Conservation (phyloP, 495 filamentous ascomycete genomes). For the Venustampulla echinocandica region DNA sequence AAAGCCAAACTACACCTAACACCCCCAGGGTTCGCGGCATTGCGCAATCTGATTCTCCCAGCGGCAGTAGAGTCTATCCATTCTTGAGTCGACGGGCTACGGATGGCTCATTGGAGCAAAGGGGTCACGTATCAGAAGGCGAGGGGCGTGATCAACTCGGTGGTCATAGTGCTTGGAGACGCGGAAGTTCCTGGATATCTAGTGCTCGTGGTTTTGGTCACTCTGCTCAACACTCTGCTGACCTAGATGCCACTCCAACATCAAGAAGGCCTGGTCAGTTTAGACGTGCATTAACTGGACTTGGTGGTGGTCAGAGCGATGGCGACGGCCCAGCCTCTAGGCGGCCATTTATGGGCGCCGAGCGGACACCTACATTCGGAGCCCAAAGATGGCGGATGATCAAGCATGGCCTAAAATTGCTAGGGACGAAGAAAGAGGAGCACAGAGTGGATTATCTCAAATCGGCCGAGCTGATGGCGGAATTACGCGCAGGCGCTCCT, state of each 20-base stretch:
- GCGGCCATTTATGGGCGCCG: constrained; percentile 45
- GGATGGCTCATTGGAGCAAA: constrained; percentile 55
- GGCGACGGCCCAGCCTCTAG: constrained; percentile 39
- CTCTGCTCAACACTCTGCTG: constrained; percentile 21
- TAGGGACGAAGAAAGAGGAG: constrained; percentile 76
- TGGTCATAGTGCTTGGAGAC: constrained; percentile 47
- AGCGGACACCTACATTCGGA: constrained; percentile 66
- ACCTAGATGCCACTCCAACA: constrained; percentile 33
- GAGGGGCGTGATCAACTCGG: constrained; percentile 71
- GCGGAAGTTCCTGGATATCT: constrained; percentile 45
- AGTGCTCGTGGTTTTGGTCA: constrained; percentile 40
- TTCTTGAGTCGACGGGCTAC: constrained; percentile 61
- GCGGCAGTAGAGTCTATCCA: constrained; percentile 39
- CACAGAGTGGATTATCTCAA: constrained; percentile 84
- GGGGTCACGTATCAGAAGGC: constrained; percentile 76
- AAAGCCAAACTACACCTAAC: constrained; percentile 48
- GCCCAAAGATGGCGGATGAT: constrained; percentile 81
- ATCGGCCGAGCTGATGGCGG: constrained; percentile 91
- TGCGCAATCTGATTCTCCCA: constrained; percentile 38
- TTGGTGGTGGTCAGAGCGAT: constrained; percentile 44
- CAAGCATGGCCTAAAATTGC: constrained; percentile 73
- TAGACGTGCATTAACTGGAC: constrained; percentile 58
- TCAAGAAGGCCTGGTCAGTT: constrained; percentile 61
- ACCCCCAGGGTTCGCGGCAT: constrained; percentile 50
- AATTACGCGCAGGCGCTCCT: constrained; percentile 83